phyloP scores from a whole-genome alignment of 2,329 filamentous ascomycete species.

The Xylariaceae sp. region DNA sequence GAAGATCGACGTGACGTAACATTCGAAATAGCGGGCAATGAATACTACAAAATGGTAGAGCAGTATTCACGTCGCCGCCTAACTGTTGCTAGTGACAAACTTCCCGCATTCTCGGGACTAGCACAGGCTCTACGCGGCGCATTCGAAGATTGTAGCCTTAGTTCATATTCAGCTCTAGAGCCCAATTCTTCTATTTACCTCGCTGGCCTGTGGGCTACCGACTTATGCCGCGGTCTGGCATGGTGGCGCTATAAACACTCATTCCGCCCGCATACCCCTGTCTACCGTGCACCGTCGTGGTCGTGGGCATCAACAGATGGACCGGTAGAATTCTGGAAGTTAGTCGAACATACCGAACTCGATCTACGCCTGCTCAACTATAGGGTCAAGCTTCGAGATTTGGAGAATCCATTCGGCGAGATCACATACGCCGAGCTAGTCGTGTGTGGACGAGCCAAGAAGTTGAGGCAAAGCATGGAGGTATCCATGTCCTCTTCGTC shows the following conservation, averaged over 20 bases:
- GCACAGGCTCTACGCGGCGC: neutral
- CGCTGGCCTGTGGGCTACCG: neutral
- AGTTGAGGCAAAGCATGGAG: neutral
- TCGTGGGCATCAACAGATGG: slow-evolving; percentile 14
- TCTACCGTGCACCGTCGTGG: slow-evolving; percentile 11
- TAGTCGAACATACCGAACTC: neutral
- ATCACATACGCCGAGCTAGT: neutral
- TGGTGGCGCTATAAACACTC: neutral
- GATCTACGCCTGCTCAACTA: neutral
- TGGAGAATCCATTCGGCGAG: neutral
- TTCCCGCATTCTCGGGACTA: slow-evolving; percentile 10
- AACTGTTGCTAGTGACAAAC: slow-evolving; percentile 2
- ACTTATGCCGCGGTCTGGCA: neutral
- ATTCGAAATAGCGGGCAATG: neutral
- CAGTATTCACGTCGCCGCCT: slow-evolving; percentile 2
- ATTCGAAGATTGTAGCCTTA: neutral
- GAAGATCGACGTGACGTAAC: no score
- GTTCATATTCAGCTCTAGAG: neutral
- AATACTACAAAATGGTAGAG: neutral
- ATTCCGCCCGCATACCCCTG: neutral
- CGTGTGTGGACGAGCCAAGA: neutral
- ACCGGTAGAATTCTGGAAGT: neutral
- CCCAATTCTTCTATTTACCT: neutral
- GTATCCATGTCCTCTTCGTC: neutral
- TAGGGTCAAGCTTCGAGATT: neutral